Percentiles rank a stretch among this genome's conserved stretches.
These are phyloP conservation scores for Mycena chlorophos DNA, from an alignment of 768 basidiomycete genomes.

Conservation along the genomic window DNA sequence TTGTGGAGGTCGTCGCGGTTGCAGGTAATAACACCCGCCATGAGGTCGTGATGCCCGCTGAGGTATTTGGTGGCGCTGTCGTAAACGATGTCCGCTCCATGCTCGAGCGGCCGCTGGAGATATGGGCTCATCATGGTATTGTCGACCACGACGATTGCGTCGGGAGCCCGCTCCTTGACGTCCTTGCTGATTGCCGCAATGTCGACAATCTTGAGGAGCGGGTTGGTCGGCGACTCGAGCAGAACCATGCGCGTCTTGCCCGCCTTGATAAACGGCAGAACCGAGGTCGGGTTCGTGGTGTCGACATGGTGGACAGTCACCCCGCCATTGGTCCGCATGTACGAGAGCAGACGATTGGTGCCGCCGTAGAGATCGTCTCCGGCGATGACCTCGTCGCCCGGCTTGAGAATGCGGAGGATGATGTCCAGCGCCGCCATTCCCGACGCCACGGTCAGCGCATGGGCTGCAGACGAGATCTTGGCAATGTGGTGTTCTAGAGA, in stretches of 20 bases:
- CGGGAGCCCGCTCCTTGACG: conserved; percentile 79
- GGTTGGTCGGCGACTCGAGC: conserved; percentile 96
- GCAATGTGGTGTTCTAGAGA: conserved; percentile 90
- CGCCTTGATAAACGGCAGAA: conserved; percentile 64
- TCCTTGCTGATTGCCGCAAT: conserved; percentile 78
- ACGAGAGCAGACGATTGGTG: conserved; percentile 90
- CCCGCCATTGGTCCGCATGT: conserved; percentile 84
- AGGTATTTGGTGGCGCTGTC: conserved; percentile 98
- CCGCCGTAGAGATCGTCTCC: conserved; percentile 98
- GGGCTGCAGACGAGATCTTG: conserved; percentile 88
- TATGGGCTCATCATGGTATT: conserved; percentile 99
- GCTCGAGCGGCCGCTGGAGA: conserved; percentile 90
- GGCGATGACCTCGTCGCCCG: conserved; percentile 93
- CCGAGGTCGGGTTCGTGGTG: conserved; percentile 70
- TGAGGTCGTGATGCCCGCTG: conserved; percentile 97
- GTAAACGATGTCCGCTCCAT: conserved; percentile 96
- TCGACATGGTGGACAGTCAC: conserved; percentile 92
- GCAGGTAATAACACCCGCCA: conserved; percentile 95
- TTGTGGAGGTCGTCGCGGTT: conserved; percentile 89
- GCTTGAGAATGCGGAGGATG: conserved; percentile 90
- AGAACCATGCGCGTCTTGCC: conserved; percentile 92
- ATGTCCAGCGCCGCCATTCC: conserved; percentile 98
- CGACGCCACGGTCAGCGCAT: conserved; percentile 91
- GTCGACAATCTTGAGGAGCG: conserved; percentile 92
- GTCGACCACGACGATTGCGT: conserved; percentile 87